Conservation (phyloP, 2,329 filamentous ascomycete genomes). For the Daldinia sp. region DNA sequence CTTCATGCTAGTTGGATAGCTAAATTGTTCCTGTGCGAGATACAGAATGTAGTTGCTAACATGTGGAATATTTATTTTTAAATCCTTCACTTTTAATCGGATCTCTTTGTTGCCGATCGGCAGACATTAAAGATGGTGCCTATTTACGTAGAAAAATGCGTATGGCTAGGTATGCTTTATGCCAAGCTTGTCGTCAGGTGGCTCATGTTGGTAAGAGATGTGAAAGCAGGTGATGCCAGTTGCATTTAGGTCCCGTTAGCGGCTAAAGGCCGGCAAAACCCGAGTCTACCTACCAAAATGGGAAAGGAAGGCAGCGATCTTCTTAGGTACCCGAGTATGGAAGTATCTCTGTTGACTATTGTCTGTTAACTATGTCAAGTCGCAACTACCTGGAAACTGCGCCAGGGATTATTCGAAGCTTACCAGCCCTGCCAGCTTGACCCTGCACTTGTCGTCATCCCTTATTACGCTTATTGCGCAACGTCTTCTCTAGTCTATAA, state of each 20-base stretch:
- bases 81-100: no score
- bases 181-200: no score
- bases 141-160: background rate
- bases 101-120: background rate
- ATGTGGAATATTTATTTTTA: no score
- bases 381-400: background rate
- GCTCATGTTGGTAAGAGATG: background rate
- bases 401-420: slow-evolving; percentile 17
- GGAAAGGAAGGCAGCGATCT: background rate
- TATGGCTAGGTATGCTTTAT: background rate
- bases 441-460: slow-evolving; percentile 35
- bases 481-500: slow-evolving; percentile 12
- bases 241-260: background rate
- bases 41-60: no score
- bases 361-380: no score
- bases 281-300: background rate
- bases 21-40: no score
- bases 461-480: slow-evolving; percentile 34
- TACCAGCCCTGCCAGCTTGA: background rate
- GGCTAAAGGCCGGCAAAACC: background rate
- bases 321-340: background rate
- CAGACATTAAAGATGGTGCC: no score
- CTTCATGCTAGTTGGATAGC: no score
- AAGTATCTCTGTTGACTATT: no score
- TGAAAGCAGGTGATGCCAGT: background rate